phyloP scores from a whole-genome alignment of 2,329 filamentous ascomycete species.

The Fusarium sterilihyphosum region DNA sequence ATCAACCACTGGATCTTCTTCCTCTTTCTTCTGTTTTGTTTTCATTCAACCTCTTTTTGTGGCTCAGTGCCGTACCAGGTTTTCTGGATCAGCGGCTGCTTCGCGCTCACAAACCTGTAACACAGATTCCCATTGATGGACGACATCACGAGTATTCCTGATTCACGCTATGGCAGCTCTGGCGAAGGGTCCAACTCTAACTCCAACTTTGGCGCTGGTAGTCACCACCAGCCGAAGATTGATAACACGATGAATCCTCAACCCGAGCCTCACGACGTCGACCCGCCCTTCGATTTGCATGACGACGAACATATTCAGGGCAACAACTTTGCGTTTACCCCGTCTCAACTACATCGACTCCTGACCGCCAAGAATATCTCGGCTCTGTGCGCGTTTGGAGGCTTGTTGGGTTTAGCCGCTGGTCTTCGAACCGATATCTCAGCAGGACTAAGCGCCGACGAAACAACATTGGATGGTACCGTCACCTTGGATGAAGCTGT shows the following conservation, averaged over 20 bases:
- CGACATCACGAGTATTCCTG: constrained; percentile 42
- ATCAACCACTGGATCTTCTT: not conserved
- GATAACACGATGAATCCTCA: constrained; percentile 15
- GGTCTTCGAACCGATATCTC: constrained; percentile 61
- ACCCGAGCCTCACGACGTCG: not conserved
- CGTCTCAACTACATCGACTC: constrained; percentile 63
- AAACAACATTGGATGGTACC: constrained; percentile 55
- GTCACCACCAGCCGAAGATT: constrained; percentile 15
- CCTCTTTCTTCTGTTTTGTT: not conserved
- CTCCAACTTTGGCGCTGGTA: constrained; percentile 13
- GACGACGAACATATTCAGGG: constrained; percentile 41
- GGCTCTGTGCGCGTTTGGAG: constrained; percentile 63
- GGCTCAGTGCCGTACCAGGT: constrained; percentile 1
- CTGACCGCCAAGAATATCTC: constrained; percentile 60
- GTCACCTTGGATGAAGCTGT: constrained; percentile 62
- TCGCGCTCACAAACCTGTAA: not conserved
- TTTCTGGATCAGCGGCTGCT: constrained; percentile 5
- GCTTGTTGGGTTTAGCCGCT: constrained; percentile 60
- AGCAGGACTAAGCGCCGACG: constrained; percentile 61
- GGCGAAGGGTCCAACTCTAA: constrained; percentile 28
- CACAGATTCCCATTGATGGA: constrained; percentile 40
- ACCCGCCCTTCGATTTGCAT: constrained; percentile 40
- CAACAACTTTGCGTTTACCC: constrained; percentile 64
- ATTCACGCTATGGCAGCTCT: constrained; percentile 32
- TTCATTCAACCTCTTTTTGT: not conserved